Base-by-base conservation (phyloP, 352 stramenopile genomes). In the Phytophthora podocarpi region DNA sequence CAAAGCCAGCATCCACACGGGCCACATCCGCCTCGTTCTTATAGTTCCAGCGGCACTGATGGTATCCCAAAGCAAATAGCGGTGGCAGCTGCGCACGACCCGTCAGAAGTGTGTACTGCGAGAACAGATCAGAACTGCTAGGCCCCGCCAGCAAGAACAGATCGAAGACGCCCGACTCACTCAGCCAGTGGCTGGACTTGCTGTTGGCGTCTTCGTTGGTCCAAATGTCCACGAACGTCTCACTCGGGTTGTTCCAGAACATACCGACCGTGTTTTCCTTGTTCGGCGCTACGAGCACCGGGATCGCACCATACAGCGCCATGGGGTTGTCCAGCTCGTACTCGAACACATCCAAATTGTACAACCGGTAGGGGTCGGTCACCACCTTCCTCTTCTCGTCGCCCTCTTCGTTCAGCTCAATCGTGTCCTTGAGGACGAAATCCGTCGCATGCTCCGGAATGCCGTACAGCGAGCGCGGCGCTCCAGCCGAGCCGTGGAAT, bases 31-130 rank as follows among this genome's bases (percentile, higher is more conserved):
- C 80, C 58, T 99, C 98, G 74, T 99, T 98, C 58, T 98, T 97
- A 81, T 99, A 99, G 81, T 99, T 99, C 98, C 98, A 99, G 41
- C 97, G 91, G 67, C 97, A 99, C 77, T 99, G 98, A 68, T 99
- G 98, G 76, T 99, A 99, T 10, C 90, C 97, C 27, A 99, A 72
- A 16, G 94, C 86, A 75, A 99, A 99, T 27, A 99, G 79, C 13
- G 97, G 97, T 4, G 98, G 98, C 23, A 99, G 69, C 45, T 87
- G 80, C 21, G 91, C 87, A 7, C 82, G 87, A 16, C 97, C 97
- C 8, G 96, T 99, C 24, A 99, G 67, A 31, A 77, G 61, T 26
- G 90, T 89, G 74, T 99, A 99, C 74, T 99, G 95, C 20, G 65
- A 72, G 41, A 93, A 92, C 9, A 99, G 77, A 16, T 86, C 71